phyloP scores from a whole-genome alignment of 2,329 filamentous ascomycete genomes.

The Keithomyces neogunnii region DNA sequence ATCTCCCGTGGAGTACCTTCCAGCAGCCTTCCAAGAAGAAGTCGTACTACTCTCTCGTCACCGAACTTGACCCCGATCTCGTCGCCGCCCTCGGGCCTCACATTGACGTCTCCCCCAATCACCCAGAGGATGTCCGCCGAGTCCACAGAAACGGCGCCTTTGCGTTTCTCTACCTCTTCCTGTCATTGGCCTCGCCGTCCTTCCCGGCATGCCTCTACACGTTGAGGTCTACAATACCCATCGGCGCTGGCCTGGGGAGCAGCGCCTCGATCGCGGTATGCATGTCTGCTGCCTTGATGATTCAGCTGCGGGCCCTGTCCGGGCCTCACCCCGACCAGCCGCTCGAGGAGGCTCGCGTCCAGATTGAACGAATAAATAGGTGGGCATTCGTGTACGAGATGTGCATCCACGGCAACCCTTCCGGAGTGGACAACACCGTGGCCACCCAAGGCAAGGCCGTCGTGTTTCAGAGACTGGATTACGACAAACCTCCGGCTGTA shows the following conservation, averaged over 20 bases:
- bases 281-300: conserved; percentile 70
- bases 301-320: conserved; percentile 80
- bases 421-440: conserved; percentile 95
- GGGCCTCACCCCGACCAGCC: conserved; percentile 91
- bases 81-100: conserved; percentile 74
- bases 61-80: conserved; percentile 74
- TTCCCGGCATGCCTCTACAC: conserved; percentile 83
- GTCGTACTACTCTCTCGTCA: conserved; percentile 86
- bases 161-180: conserved; percentile 86
- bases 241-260: conserved; percentile 83
- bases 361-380: conserved; percentile 90
- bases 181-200: conserved; percentile 72
- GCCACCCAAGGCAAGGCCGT: conserved; percentile 90
- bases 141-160: conserved; percentile 75
- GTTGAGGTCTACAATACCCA: conserved; percentile 86
- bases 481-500: conserved; percentile 68
- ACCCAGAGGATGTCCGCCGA: conserved; percentile 65
- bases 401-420: conserved; percentile 95
- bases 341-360: conserved; percentile 73
- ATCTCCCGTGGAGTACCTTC: conserved; percentile 80
- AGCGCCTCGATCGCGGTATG: conserved; percentile 94
- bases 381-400: conserved; percentile 98
- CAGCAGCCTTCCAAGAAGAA: conserved; percentile 79
- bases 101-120: conserved; percentile 61
- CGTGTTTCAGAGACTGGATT: conserved; percentile 75